Conservation (phyloP, 2,329 filamentous ascomycete genomes). For the Colletotrichum phormii region DNA sequence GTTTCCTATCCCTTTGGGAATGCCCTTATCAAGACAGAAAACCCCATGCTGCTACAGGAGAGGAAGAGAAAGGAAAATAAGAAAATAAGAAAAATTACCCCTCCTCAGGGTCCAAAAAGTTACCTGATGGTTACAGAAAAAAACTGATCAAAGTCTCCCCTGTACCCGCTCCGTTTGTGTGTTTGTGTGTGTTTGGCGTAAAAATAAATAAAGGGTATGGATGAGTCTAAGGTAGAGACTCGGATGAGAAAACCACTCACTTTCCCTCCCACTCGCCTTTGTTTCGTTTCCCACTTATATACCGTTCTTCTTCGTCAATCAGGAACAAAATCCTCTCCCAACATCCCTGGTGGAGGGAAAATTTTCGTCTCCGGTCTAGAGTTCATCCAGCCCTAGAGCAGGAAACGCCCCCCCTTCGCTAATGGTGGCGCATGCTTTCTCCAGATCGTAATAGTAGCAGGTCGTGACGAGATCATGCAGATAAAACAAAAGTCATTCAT, state of each 20-base stretch:
- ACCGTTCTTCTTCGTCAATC: conserved; percentile 20
- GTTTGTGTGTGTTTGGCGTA: conserved; percentile 23
- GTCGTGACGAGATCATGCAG: conserved; percentile 49
- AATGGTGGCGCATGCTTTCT: conserved; percentile 37
- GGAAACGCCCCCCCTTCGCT: conserved; percentile 34
- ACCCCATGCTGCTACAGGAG: conserved; percentile 43
- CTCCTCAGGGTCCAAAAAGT: conserved; percentile 35
- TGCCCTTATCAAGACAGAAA: conserved; percentile 38
- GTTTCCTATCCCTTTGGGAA: conserved; percentile 47
- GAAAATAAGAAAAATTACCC: conserved; percentile 37
- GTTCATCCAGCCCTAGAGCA: conserved; percentile 36
- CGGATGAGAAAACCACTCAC: conserved; percentile 23
- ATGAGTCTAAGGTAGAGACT: conserved; percentile 23
- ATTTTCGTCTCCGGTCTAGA: conserved; percentile 30
- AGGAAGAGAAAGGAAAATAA: conserved; percentile 38
- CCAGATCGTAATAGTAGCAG: conserved; percentile 39
- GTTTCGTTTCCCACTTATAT: conserved; percentile 19
- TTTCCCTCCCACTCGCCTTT: conserved; percentile 8
- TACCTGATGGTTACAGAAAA: conserved; percentile 28
- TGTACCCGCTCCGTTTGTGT: conserved; percentile 31
- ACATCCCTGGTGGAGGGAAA: conserved; percentile 20
- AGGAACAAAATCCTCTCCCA: conserved; percentile 16
- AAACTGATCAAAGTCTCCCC: conserved; percentile 26
- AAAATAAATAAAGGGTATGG: conserved; percentile 30
- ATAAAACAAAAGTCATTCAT: conserved; percentile 39